Base-by-base conservation (phyloP, 345 rosid genomes). In the Luvunga scandens region DNA sequence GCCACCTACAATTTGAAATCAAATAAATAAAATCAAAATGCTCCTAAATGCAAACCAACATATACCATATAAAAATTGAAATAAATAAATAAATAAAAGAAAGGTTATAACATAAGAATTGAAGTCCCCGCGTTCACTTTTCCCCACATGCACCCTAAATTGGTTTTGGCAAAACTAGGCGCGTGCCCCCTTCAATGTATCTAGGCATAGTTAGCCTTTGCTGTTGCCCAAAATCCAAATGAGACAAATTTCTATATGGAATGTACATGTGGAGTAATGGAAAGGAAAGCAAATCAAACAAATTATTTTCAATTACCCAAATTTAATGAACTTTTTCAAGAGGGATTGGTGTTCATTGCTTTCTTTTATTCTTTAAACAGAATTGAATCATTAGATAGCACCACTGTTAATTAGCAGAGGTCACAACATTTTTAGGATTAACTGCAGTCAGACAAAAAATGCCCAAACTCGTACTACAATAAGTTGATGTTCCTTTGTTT, bases 181-280 rank as follows among this genome's bases (percentile, higher is more conserved):
- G 31, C 69, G 68, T 45, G 50, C 18, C 45, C 67, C 31, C 55
- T 39, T 68, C 62, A 22, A 3, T 55, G 50, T 21, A 0, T 75
- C 67, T 21, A 36, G 45, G 62, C 14, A 6, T 18, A 7, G 57
- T 38, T 57, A 65, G 71, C 69, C 79, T 64, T 64, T 31, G 76
- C 48, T 39, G 34, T 60, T 60, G 48, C 64, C 38, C 78, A 63
- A 73, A 77, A 33, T 57, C 38, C 78, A 63, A 77, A 77, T 33
- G 79, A 77, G 83, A 82, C 85, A 85, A 85, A 16, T 79, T 79
- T 77, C 33, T 50, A 79, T 77, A 56, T 57, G 73, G 14, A 31
- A 18, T 63, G 24, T 38, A 73, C 16, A 48, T 22, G 14, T 38
- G 24, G 24, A n/a, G 71, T 38, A 24, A 33, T 33, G 4, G 69